These are phyloP conservation scores for Neofusicoccum ribis DNA, from an alignment of 2,329 filamentous ascomycete genomes.

Conservation along the genomic window DNA sequence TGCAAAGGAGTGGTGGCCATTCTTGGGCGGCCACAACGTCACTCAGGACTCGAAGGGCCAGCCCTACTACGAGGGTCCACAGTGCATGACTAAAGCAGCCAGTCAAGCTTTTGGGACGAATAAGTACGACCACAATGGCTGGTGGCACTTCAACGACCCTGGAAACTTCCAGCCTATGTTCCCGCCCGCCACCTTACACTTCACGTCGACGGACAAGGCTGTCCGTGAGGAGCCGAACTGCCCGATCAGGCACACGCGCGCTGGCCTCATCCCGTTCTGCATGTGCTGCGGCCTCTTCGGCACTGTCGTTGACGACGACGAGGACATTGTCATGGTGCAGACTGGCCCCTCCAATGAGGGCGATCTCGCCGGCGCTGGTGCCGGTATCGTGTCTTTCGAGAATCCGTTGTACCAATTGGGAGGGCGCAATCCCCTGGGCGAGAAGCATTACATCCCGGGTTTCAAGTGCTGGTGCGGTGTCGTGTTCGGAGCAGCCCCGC, in stretches of 20 bases:
- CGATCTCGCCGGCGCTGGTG: not conserved
- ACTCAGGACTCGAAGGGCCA: not conserved
- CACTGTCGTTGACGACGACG: not conserved
- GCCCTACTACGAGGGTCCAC: not conserved
- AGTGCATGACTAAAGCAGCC: not conserved
- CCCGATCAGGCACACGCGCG: not conserved
- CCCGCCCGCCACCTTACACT: not conserved
- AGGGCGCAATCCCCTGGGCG: not conserved
- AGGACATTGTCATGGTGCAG: not conserved
- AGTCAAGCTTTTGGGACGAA: not conserved
- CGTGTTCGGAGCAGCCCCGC: not conserved
- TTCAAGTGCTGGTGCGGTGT: not conserved
- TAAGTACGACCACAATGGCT: not conserved
- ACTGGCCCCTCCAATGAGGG: not conserved
- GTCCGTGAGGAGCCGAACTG: not conserved
- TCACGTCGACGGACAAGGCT: not conserved
- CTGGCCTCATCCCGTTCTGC: not conserved
- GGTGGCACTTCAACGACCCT: not conserved
- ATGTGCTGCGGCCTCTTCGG: not conserved
- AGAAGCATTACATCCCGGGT: not conserved
- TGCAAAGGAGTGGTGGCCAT: not conserved
- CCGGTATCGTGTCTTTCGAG: not conserved
- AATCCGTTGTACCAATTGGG: not conserved
- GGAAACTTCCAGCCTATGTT: constrained; percentile 7
- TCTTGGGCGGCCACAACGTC: not conserved